These are phyloP conservation scores for Starmerella sp. DNA, from an alignment of 805 yeast genomes.

Conservation along the genomic window DNA sequence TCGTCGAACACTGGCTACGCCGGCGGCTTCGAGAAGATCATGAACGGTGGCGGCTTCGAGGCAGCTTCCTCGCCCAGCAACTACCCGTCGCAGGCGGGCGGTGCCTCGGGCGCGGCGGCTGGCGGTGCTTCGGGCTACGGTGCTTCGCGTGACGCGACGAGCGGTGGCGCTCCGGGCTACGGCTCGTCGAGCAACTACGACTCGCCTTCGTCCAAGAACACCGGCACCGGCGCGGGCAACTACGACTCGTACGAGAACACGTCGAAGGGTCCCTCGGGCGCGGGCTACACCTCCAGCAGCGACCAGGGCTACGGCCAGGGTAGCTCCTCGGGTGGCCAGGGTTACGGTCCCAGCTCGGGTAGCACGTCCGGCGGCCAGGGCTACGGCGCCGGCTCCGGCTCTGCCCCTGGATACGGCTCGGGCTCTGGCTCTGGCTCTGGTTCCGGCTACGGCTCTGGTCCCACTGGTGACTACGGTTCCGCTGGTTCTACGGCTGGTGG, in stretches of 20 bases:
- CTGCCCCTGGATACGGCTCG: background rate
- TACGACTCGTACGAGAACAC: background rate
- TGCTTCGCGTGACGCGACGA: background rate
- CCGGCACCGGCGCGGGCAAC: background rate
- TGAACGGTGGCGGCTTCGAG: conserved; percentile 14
- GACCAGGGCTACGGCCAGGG: too few relatives aligned
- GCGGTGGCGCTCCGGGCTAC: conserved; percentile 24
- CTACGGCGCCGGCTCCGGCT: too few relatives aligned
- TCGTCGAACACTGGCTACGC: conserved; percentile 6
- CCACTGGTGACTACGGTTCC: background rate
- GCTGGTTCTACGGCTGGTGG: conserved; percentile 19
- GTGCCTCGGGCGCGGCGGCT: conserved; percentile 16
- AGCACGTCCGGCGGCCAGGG: background rate
- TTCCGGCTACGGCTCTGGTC: background rate
- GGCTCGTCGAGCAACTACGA: background rate
- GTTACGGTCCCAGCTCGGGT: background rate
- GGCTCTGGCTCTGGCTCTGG: background rate
- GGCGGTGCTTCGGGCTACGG: conserved; percentile 13
- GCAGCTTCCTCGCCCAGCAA: conserved; percentile 10
- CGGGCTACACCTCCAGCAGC: too few relatives aligned
- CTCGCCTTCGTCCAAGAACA: conserved; percentile 23
- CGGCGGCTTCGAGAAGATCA: conserved; percentile 17
- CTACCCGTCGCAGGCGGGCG: conserved; percentile 10
- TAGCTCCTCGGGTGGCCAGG: background rate
- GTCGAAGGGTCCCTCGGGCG: background rate